These are phyloP conservation scores for Gleditsia sinensis DNA, from an alignment of 306 rosid species.

Conservation along the genomic window DNA sequence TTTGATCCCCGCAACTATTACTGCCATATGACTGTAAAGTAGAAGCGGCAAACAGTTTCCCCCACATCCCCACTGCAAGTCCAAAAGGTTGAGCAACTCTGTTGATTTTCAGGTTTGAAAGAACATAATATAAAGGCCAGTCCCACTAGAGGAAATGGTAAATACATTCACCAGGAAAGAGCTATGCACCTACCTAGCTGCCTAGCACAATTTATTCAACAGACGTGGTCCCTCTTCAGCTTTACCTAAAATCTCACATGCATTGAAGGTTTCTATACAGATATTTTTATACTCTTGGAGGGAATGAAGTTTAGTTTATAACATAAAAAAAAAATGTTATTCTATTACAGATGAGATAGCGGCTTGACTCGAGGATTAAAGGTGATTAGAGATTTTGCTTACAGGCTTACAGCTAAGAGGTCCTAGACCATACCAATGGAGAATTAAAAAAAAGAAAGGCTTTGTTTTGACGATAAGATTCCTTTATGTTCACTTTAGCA, in stretches of 20 bases:
- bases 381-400: neutral
- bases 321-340: neutral
- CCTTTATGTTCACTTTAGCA: neutral
- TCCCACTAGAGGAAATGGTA: neutral
- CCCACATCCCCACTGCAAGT: no score
- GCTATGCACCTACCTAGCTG: no score
- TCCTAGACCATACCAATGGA: neutral
- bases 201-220: neutral
- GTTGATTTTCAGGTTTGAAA: no score
- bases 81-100: neutral
- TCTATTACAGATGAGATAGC: neutral
- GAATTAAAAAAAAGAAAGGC: neutral
- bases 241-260: no score
- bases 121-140: no score
- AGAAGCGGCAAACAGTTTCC: no score
- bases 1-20: neutral
- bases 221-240: neutral
- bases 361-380: neutral
- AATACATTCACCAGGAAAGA: neutral
- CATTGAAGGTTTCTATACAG: no score
- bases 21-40: no score
- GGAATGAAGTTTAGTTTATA: neutral
- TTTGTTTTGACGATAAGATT: neutral
- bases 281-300: no score
- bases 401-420: slow-evolving; percentile 16